Conservation (phyloP, 2,329 filamentous ascomycete genomes). For the Aureobasidium musti region DNA sequence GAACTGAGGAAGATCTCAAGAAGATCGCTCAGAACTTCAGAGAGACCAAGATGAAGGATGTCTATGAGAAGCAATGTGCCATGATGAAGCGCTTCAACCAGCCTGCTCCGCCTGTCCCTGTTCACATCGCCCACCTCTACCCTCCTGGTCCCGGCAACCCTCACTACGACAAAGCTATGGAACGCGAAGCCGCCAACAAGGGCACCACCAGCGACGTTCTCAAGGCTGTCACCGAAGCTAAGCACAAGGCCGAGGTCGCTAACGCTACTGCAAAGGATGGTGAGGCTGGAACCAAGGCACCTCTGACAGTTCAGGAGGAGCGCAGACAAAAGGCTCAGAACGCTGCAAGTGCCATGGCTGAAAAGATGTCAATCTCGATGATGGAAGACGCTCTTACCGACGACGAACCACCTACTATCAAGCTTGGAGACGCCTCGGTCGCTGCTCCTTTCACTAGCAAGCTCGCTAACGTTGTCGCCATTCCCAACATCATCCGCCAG, state of each 20-base stretch:
- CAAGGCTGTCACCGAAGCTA: slow-evolving; percentile 62
- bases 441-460: slow-evolving; percentile 98
- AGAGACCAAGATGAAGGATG: slow-evolving; percentile 96
- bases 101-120: slow-evolving; percentile 85
- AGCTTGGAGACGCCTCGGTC: slow-evolving; percentile 94
- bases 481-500: slow-evolving; percentile 97
- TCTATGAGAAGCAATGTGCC: slow-evolving; percentile 92
- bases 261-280: slow-evolving; percentile 51
- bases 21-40: slow-evolving; percentile 92
- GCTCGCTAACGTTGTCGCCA: slow-evolving; percentile 91
- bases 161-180: slow-evolving; percentile 89
- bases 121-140: slow-evolving; percentile 89
- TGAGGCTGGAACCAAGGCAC: slow-evolving; percentile 23
- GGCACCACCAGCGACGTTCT: slow-evolving; percentile 48
- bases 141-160: slow-evolving; percentile 88
- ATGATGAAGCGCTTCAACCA: slow-evolving; percentile 97
- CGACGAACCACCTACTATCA: slow-evolving; percentile 89
- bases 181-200: slow-evolving; percentile 65
- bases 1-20: slow-evolving; percentile 84
- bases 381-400: slow-evolving; percentile 88
- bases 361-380: slow-evolving; percentile 83
- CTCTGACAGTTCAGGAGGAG: slow-evolving; percentile 52
- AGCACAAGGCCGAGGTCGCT: slow-evolving; percentile 49
- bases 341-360: slow-evolving; percentile 76
- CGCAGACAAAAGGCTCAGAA: slow-evolving; percentile 61